Evolutionary conservation across 2,329 filamentous ascomycete species (phyloP).

Genomic region (Aspergillus pseudotamarii): DNA sequence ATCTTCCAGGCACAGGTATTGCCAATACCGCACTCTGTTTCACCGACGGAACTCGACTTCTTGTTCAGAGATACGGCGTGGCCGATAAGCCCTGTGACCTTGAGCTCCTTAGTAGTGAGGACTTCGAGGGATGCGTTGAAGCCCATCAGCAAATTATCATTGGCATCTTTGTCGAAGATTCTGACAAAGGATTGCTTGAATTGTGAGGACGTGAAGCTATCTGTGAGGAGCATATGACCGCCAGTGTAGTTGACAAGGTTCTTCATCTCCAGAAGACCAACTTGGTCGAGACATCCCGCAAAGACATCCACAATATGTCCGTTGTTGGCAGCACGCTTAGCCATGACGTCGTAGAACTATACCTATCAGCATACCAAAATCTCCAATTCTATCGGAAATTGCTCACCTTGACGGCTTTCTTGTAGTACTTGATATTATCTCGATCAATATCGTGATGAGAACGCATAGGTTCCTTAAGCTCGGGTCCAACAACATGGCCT

Average conservation of each 20-base stretch:
- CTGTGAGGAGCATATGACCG: slow-evolving; percentile 96
- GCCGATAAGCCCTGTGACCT: slow-evolving; percentile 95
- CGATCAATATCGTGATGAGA: slow-evolving; percentile 98
- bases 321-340: slow-evolving; percentile 93
- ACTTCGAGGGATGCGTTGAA: slow-evolving; percentile 98
- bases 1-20: slow-evolving; percentile 99
- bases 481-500: slow-evolving; percentile 93
- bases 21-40: slow-evolving; percentile 97
- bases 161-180: slow-evolving; percentile 93
- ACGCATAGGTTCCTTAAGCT: slow-evolving; percentile 92
- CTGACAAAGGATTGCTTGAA: slow-evolving; percentile 98
- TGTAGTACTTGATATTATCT: slow-evolving; percentile 99
- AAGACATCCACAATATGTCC: slow-evolving; percentile 98
- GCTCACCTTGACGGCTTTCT: slow-evolving; percentile 90
- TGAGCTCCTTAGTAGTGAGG: slow-evolving; percentile 94
- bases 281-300: slow-evolving; percentile 94
- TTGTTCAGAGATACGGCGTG: slow-evolving; percentile 97
- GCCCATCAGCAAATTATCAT: slow-evolving; percentile 94
- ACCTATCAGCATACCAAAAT: slow-evolving; percentile 23
- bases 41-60: slow-evolving; percentile 93
- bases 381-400: neutral
- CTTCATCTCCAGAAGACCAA: slow-evolving; percentile 97
- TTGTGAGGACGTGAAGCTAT: slow-evolving; percentile 98
- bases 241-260: slow-evolving; percentile 93
- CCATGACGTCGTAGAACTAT: slow-evolving; percentile 90